Conservation (phyloP, 73 alveolate species). For the Paramecium primaurelia region DNA sequence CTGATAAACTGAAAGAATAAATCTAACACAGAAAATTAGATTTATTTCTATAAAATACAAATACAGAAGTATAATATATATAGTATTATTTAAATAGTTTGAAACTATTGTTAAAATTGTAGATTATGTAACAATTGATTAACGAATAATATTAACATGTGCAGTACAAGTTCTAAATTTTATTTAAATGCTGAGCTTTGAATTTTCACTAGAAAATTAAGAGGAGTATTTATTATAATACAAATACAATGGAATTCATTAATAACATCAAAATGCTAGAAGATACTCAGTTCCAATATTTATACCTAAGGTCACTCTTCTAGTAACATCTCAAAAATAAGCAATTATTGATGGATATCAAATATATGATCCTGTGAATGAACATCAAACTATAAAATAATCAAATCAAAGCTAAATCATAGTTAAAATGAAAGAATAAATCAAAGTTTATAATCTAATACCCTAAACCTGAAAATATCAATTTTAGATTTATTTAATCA, state of each 20-base stretch:
- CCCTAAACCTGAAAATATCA: background rate
- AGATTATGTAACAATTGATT: background rate
- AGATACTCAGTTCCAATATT: background rate
- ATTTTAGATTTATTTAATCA: background rate
- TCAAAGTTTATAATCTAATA: background rate
- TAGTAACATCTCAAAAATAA: background rate
- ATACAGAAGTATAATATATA: background rate
- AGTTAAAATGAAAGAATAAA: constrained; percentile 10
- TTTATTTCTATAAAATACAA: background rate
- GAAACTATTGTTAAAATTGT: constrained; percentile 6
- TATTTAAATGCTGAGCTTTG: background rate
- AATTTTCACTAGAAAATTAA: background rate
- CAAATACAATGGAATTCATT: background rate
- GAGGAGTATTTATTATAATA: background rate
- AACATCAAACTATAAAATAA: background rate
- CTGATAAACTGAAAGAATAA: background rate
- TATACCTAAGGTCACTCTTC: background rate
- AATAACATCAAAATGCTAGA: background rate
- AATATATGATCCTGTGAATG: constrained; percentile 15
- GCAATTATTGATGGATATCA: background rate
- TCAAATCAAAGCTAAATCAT: background rate
- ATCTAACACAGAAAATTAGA: background rate
- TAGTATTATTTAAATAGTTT: background rate
- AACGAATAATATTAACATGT: background rate
- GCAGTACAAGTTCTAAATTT: background rate